A percentile compares a stretch with the other conserved stretches of the same genome.
Conservation (phyloP, 2,329 filamentous ascomycete genomes). For the Neonectria coccinea region DNA sequence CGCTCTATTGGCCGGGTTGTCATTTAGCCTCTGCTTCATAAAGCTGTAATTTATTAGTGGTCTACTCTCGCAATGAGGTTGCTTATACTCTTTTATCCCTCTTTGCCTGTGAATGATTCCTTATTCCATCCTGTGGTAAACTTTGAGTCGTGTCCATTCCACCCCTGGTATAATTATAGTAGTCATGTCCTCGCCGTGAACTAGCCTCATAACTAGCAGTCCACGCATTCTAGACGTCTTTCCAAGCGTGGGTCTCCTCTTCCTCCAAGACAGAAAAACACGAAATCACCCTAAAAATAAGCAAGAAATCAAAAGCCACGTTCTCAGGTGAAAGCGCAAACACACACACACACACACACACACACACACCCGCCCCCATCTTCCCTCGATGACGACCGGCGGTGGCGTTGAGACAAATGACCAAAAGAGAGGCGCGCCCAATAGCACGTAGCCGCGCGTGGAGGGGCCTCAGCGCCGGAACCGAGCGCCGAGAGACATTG, state of each 20-base stretch:
- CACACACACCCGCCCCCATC: background rate
- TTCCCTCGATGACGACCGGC: background rate
- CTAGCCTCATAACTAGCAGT: background rate
- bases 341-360: background rate
- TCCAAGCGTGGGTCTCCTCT: background rate
- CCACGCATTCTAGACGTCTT: background rate
- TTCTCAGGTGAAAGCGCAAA: background rate
- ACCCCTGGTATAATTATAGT: background rate
- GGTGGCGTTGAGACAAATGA: background rate
- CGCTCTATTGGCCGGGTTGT: constrained; percentile 44
- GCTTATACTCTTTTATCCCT: background rate
- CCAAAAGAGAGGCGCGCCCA: background rate
- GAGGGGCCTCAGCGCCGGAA: background rate
- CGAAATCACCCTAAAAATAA: too few relatives aligned
- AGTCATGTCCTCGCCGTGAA: too few relatives aligned
- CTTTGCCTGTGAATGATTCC: background rate
- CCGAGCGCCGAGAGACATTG: constrained; percentile 6
- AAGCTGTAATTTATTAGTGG: constrained; percentile 60
- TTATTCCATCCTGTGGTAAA: background rate
- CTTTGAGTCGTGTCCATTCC: background rate
- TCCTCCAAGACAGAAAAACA: too few relatives aligned
- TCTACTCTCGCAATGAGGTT: constrained; percentile 48
- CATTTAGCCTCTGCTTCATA: constrained; percentile 56
- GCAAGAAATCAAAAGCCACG: too few relatives aligned
- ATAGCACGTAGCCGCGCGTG: background rate